These are phyloP conservation scores for Senecio squalidus DNA, from an alignment of 140 eudicot species.

Conservation along the genomic window DNA sequence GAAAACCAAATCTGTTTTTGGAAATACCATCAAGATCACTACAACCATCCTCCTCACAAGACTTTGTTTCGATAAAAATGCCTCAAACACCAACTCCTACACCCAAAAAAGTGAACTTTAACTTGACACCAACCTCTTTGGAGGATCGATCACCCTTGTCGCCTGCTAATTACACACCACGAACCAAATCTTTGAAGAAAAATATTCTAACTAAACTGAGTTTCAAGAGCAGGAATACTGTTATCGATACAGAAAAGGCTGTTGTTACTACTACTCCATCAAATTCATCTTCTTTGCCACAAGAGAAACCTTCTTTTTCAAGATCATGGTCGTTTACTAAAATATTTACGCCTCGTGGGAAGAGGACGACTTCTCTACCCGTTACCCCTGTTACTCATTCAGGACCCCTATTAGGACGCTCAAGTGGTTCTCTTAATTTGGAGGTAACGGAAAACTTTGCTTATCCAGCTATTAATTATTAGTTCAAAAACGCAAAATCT, in stretches of 20 bases:
- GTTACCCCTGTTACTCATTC: slow-evolving; percentile 52
- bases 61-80: slow-evolving; percentile 53
- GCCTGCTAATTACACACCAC: slow-evolving; percentile 47
- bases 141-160: slow-evolving; percentile 34
- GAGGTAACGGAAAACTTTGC: too few relatives aligned
- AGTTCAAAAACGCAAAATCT: too few relatives aligned
- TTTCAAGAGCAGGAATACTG: slow-evolving; percentile 43
- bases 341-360: slow-evolving; percentile 68
- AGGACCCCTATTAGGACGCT: slow-evolving; percentile 33
- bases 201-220: slow-evolving; percentile 48
- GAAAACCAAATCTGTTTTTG: slow-evolving; percentile 59
- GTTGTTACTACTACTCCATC: slow-evolving; percentile 22
- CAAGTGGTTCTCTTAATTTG: slow-evolving; percentile 15
- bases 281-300: slow-evolving; percentile 29
- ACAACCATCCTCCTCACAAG: slow-evolving; percentile 42
- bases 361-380: slow-evolving; percentile 61
- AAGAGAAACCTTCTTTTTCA: slow-evolving; percentile 51
- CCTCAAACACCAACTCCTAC: slow-evolving; percentile 72
- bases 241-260: slow-evolving; percentile 47
- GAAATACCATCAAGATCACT: slow-evolving; percentile 70
- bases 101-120: slow-evolving; percentile 72
- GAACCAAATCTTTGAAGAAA: slow-evolving; percentile 45
- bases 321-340: slow-evolving; percentile 76
- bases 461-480: too few relatives aligned
- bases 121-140: slow-evolving; percentile 52